Evolutionary conservation across 176 grass and related monocot species (phyloP), one percentile per base, ranked within the genome.

Genomic region (Melocanna baccifera): DNA sequence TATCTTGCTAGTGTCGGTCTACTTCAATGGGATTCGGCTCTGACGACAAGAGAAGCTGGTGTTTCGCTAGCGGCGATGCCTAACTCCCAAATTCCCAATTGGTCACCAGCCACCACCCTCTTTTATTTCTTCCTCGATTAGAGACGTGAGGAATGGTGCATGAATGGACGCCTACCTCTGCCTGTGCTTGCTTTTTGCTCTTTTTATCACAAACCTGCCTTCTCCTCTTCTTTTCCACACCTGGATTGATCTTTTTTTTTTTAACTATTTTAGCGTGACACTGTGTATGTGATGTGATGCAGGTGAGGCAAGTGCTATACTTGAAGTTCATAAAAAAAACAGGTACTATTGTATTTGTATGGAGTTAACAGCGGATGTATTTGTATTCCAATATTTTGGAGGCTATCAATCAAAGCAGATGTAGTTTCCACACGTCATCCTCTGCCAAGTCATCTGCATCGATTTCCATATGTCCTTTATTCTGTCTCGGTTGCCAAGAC

Each of bases 381-480:
- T n/a, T n/a, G n/a, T 62, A 70, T 45, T 69, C 6, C 22, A 18
- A 62, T 3, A 25, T 29, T 82, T 63, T 26, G 3, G 55, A 69
- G 19, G 59, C 0, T 58, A 48, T 20, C 59, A 18, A 45, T 43
- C 56, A 25, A 7, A 56, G 0, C 92, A 93, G 67, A 98, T 37
- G 29, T 89, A 98, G 45, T 88, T 95, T 57, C 93, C 77, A 45
- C 83, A 82, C 2, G 83, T 93, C 93, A 92, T 93, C 72, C 92
- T 91, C 85, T 87, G 89, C 1, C 87, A 74, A 1, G 85, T 90
- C 89, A 90, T 87, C 13, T 70, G 66, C 96, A 98, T 83, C 32
- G 91, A 95, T 53, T 88, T 95, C 92, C 91, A 93, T 26, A 98
- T 98, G 75, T 93, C 93, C 79, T 85, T 88, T 5, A 95, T 82